Base-by-base conservation (phyloP, 2,329 filamentous ascomycete genomes). In the Claviceps monticola region DNA sequence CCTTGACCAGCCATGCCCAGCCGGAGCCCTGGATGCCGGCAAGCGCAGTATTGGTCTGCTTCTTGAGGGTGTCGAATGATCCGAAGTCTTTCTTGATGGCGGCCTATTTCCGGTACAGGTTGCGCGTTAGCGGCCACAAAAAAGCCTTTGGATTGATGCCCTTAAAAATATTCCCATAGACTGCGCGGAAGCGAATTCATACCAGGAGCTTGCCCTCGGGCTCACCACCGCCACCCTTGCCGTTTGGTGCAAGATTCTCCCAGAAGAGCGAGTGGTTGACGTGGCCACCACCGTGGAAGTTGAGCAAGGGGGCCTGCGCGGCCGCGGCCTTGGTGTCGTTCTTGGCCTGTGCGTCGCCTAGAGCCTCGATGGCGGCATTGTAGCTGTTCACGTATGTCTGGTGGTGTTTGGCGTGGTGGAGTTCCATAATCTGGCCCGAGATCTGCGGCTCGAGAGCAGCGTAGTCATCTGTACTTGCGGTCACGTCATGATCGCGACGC, bases 391-490 rank as follows among this genome's bases (percentile, higher is more conserved):
- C 88, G 68, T 95, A 95, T 63, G 89, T 90, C 71, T 91, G 83
- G 75, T 95, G 90, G 78, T 95, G 89, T 72, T 89, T 91, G 73
- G 80, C 83, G 80, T 95, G 86, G 77, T 95, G 90, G 46, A 95
- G 80, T 74, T 95, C 87, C 90, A 95, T 95, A 74, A 95, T 95
- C 72, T 93, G 82, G 68, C 86, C 85, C 48, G 85, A 90, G 73
- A 95, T 82, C 64, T 75, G 65, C 49, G 80, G 80, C 74, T 98
- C 93, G 62, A 98, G 88, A 50, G 90, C 93, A 66, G 85, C 88
- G 70, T 96, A 98, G 77, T 96, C 93, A 68, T 97, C 91, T 95
- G 11, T 59, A 2, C 21, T 13, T 5, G 23, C n/a, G 17, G 17
- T 4, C 9, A 19, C 13, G 9, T 19, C 39, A 42, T 42, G 17